Conservation (phyloP, 2,329 filamentous ascomycete genomes). For the Exophiala oligosperma region DNA sequence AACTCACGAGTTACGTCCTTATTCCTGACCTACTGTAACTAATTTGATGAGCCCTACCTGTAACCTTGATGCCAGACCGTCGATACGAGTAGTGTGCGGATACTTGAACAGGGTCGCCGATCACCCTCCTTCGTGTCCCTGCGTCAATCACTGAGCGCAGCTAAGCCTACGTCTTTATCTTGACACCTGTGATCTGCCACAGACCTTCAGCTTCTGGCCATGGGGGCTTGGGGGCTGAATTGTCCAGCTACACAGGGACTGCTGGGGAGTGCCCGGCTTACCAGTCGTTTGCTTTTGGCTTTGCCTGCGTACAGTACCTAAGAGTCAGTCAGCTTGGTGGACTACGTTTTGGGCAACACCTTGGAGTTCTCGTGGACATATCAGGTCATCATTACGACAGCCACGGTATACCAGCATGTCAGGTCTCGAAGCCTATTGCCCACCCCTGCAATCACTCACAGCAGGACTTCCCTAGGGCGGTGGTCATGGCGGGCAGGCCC, state of each 20-base stretch:
- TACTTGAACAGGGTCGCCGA: too few relatives aligned
- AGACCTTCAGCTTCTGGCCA: not conserved
- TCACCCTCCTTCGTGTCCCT: not conserved
- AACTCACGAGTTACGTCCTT: too few relatives aligned
- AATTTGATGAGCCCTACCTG: too few relatives aligned
- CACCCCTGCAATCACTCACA: not conserved
- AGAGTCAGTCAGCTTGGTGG: not conserved
- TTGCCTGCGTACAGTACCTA: too few relatives aligned
- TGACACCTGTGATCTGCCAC: not conserved
- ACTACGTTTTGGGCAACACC: not conserved
- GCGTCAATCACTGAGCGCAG: too few relatives aligned
- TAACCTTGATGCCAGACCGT: too few relatives aligned
- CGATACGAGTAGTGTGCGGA: too few relatives aligned
- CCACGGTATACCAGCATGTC: not conserved
- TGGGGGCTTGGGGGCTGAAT: not conserved
- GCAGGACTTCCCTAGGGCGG: not conserved
- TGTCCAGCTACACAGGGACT: not conserved
- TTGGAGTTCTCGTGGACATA: not conserved
- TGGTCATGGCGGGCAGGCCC: too few relatives aligned
- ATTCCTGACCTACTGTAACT: too few relatives aligned
- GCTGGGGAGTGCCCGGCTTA: too few relatives aligned
- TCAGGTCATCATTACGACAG: too few relatives aligned
- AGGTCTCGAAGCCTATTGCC: not conserved
- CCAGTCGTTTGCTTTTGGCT: too few relatives aligned
- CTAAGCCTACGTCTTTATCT: not conserved